A percentile compares a stretch with the other conserved stretches of the same genome.
phyloP scores from a whole-genome alignment of 164 flowering plant species.

The Tetracentron sinense region DNA sequence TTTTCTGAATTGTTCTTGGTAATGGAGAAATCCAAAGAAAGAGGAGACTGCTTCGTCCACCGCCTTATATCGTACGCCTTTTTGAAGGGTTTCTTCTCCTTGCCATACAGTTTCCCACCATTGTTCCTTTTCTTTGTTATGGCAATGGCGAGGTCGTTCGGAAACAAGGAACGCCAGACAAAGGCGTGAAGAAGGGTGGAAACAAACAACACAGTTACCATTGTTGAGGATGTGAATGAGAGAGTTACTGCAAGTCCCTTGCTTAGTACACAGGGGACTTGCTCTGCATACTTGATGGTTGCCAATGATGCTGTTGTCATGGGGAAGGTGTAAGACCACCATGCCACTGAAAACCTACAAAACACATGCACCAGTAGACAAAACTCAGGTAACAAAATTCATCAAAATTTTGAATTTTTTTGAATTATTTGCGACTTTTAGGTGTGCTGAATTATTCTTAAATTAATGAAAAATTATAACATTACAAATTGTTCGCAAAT shows the following conservation, averaged over 20 bases:
- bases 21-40: conserved; percentile 35
- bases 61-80: conserved; percentile 57
- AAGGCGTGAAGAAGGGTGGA: conserved; percentile 91
- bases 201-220: conserved; percentile 68
- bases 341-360: conserved; percentile 89
- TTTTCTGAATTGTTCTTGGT: conserved; percentile 31
- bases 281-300: conserved; percentile 85
- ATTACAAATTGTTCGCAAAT: too few species aligned
- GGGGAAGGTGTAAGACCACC: conserved; percentile 99
- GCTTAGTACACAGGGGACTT: conserved; percentile 55
- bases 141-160: conserved; percentile 93
- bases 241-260: conserved; percentile 63
- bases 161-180: conserved; percentile 76
- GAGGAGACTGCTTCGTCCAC: conserved; percentile 76
- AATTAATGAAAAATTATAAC: too few species aligned
- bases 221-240: conserved; percentile 78
- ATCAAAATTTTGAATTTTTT: too few species aligned
- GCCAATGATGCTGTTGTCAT: conserved; percentile 96
- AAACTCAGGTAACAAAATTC: background rate
- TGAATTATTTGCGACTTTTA: too few species aligned
- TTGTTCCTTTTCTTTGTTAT: conserved; percentile 55
- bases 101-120: conserved; percentile 14
- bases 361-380: background rate
- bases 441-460: too few species aligned
- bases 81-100: conserved; percentile 49